Evolutionary conservation across 1,284 basidiomycete genomes (phyloP).

Genomic region (Puccinia coronata): DNA sequence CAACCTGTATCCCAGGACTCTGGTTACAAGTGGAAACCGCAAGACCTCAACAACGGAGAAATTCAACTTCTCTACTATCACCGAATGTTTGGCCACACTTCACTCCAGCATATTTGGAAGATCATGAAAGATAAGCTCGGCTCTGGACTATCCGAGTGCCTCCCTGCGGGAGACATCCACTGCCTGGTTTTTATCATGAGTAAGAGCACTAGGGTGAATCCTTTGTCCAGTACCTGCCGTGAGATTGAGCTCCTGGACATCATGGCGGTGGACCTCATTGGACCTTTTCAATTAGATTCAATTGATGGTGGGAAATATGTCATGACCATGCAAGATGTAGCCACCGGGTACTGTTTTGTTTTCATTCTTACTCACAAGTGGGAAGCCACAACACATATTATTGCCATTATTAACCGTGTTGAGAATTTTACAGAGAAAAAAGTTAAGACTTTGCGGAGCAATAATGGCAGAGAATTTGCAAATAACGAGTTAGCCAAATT

Average conservation of each 20-base stretch:
- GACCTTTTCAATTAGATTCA: neutral
- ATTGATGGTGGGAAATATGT: neutral
- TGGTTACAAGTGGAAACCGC: neutral
- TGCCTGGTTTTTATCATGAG: neutral
- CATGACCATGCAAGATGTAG: neutral
- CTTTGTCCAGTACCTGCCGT: neutral
- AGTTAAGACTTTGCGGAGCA: neutral
- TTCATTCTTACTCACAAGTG: neutral
- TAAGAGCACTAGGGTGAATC: neutral
- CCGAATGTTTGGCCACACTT: neutral
- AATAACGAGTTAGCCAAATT: neutral
- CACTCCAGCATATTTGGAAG: neutral
- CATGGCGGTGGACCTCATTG: neutral
- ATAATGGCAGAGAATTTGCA: conserved; percentile 17
- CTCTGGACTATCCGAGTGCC: neutral
- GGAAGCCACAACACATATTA: neutral
- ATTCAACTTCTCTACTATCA: neutral
- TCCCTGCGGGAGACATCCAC: neutral
- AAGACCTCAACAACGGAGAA: neutral
- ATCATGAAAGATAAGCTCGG: neutral
- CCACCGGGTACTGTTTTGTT: neutral
- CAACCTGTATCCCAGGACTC: too few species aligned
- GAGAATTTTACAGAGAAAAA: neutral
- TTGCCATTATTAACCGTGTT: neutral
- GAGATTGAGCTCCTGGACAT: neutral